Conservation (phyloP, 139 green algal species). For the Edaphochlamys debaryana region DNA sequence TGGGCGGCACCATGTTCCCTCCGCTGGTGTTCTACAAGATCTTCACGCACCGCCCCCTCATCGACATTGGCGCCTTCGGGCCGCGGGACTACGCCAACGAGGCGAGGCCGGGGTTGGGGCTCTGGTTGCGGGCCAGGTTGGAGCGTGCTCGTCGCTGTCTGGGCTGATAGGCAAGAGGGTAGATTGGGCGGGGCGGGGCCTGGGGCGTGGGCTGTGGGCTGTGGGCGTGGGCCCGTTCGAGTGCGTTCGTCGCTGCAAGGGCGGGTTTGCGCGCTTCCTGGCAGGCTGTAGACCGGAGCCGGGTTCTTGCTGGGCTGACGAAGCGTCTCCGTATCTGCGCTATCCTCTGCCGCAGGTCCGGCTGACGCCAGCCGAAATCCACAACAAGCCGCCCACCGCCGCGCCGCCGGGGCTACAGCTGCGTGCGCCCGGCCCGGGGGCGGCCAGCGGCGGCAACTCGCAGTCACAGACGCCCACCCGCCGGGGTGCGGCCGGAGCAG, state of each 20-base stretch:
- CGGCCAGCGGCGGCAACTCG: neutral
- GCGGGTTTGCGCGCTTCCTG: too few species aligned
- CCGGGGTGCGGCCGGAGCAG: too few species aligned
- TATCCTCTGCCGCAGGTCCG: neutral
- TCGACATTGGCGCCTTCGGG: slow-evolving; percentile 63
- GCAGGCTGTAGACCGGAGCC: too few species aligned
- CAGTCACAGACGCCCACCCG: neutral
- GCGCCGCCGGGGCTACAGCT: neutral
- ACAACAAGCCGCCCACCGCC: neutral
- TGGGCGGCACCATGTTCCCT: slow-evolving; percentile 78
- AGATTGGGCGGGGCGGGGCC: neutral
- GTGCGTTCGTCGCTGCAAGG: too few species aligned
- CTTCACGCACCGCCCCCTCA: slow-evolving; percentile 68
- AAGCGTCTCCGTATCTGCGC: too few species aligned
- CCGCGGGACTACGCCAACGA: slow-evolving; percentile 65
- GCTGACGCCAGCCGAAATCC: neutral
- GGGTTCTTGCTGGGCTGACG: too few species aligned
- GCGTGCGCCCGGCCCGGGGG: neutral
- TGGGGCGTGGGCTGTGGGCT: too few species aligned
- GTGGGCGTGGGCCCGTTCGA: too few species aligned
- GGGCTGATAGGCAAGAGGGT: neutral
- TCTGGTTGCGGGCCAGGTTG: too few species aligned
- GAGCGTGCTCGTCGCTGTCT: too few species aligned
- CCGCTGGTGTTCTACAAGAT: slow-evolving; percentile 89
- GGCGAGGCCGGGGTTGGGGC: neutral